phyloP scores from a whole-genome alignment of 2,329 filamentous ascomycete species.

The Cadophora luteo-olivacea region DNA sequence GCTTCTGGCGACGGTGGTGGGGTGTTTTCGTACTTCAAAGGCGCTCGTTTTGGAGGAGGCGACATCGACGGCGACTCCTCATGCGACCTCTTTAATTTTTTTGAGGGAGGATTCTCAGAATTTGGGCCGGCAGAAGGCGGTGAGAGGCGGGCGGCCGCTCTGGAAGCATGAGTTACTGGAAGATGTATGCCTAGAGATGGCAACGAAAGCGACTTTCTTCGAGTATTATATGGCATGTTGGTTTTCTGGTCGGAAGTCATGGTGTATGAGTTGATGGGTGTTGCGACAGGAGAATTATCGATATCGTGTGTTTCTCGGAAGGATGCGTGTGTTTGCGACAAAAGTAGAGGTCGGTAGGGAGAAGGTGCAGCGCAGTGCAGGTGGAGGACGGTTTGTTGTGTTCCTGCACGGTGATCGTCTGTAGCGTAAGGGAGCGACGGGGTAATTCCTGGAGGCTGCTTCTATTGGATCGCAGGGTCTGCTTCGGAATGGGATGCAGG shows the following conservation, averaged over 20 bases:
- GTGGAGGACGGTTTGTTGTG: constrained; percentile 36
- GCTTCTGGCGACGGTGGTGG: constrained; percentile 77
- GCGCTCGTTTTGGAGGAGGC: constrained; percentile 49
- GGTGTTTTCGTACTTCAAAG: constrained; percentile 69
- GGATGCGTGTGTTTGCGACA: constrained; percentile 21
- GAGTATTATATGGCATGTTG: constrained; percentile 93
- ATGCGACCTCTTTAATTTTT: constrained; percentile 83
- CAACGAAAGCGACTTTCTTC: constrained; percentile 92
- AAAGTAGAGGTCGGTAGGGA: constrained; percentile 2
- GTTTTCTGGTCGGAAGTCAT: constrained; percentile 31
- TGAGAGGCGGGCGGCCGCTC: constrained; percentile 53
- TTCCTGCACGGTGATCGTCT: constrained; percentile 44
- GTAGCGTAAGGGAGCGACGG: constrained; percentile 34
- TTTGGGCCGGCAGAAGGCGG: constrained; percentile 44
- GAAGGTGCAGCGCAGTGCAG: constrained; percentile 3
- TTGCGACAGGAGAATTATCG: constrained; percentile 37
- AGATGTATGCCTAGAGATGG: constrained; percentile 92
- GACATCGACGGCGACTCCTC: constrained; percentile 53
- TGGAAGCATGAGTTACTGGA: constrained; percentile 68
- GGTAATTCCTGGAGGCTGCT: constrained; percentile 31
- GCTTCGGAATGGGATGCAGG: constrained; percentile 40
- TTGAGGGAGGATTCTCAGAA: constrained; percentile 54
- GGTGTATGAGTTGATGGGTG: constrained; percentile 19
- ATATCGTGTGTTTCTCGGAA: constrained; percentile 22
- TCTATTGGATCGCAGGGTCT: constrained; percentile 36